These are phyloP conservation scores for Kockiozyma suomiensis DNA, from an alignment of 805 yeast genomes.

Conservation along the genomic window DNA sequence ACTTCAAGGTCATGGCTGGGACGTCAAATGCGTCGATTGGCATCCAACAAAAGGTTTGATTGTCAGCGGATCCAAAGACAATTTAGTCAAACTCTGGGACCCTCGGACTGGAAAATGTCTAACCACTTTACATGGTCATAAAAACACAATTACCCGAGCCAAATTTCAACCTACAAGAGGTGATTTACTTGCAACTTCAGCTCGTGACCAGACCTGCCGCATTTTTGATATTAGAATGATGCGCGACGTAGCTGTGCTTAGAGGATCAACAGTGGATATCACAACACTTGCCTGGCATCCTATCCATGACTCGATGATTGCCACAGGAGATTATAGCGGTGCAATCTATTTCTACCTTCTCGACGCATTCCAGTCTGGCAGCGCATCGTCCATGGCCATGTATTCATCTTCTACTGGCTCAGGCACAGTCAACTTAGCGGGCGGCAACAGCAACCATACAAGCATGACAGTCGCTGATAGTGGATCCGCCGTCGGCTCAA, in stretches of 20 bases:
- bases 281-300: slow-evolving; percentile 94
- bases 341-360: slow-evolving; percentile 74
- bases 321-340: slow-evolving; percentile 91
- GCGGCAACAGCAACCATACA: background rate
- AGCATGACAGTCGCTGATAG: slow-evolving; percentile 5
- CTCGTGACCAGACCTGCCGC: slow-evolving; percentile 85
- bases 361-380: slow-evolving; percentile 45
- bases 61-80: slow-evolving; percentile 94
- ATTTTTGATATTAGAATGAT: slow-evolving; percentile 85
- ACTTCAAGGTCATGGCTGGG: slow-evolving; percentile 96
- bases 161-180: slow-evolving; percentile 84
- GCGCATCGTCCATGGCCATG: slow-evolving; percentile 36
- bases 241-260: slow-evolving; percentile 71
- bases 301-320: slow-evolving; percentile 70
- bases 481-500: slow-evolving; percentile 10
- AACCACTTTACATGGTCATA: slow-evolving; percentile 84
- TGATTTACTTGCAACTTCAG: slow-evolving; percentile 76
- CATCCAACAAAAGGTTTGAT: slow-evolving; percentile 84
- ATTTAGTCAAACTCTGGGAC: slow-evolving; percentile 92
- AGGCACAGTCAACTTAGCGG: no score
- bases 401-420: no score
- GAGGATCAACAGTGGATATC: slow-evolving; percentile 82
- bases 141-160: slow-evolving; percentile 88
- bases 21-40: slow-evolving; percentile 97
- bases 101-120: slow-evolving; percentile 78